Evolutionary conservation across 352 stramenopile species (phyloP), one percentile per base, ranked within the genome.

Genomic region (Phytophthora multivora): DNA sequence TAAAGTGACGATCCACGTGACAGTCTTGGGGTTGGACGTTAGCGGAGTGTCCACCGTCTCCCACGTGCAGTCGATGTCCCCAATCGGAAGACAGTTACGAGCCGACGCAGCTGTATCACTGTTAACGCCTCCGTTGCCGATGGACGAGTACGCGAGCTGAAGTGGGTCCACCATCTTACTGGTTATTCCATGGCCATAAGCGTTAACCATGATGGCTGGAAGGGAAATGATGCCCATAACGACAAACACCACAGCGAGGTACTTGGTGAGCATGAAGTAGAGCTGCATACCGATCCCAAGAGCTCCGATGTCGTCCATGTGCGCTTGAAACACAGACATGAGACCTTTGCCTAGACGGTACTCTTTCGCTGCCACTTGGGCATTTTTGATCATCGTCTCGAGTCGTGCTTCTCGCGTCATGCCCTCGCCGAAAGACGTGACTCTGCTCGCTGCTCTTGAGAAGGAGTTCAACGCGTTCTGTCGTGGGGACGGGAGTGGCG

Each of bases 241-340:
- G 1, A 79, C 11, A 38, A 87, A 81, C 3, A 57, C 33, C 8
- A 75, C 52, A 13, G 50, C 66, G 12, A 79, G 18, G 33, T 83
- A 82, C 51, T 83, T 82, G 21, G 70, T 80, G 5, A 87, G 50
- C 73, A 85, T 83, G 41, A 87, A 87, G 42, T 87, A 87, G 11
- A 87, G 66, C 54, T 80, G 73, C 54, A 87, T 75, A 13, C 78
- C 78, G 31, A 87, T 80, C 12, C 78, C 78, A 4, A 87, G 61
- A 7, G 69, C 70, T 19, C 78, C 75, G 58, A 87, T 83, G 43
- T 79, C 63, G 11, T 64, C 42, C 66, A 84, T 77, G 47, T 19
- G 60, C 1, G 68, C 66, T 43, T 75, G 38, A 5, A 69, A 75
- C 3, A 66, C 69, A 0, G 62, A 63, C 41, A 82, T 80, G 2